Conservation (phyloP, 371 early-diverging fungal genomes). For the Paramicrosporidium saccamoebae region DNA sequence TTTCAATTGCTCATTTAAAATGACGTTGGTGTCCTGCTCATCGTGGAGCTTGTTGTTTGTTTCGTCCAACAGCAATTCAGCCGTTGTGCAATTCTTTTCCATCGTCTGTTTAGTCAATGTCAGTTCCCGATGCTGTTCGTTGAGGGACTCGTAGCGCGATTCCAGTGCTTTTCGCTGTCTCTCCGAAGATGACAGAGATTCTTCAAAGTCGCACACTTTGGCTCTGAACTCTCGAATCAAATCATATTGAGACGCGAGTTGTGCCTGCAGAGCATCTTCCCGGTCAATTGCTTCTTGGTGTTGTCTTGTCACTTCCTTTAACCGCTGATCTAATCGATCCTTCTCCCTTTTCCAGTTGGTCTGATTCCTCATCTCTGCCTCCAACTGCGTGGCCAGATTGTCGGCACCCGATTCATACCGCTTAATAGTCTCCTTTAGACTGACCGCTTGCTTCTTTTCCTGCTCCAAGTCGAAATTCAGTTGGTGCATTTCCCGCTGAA, state of each 20-base stretch:
- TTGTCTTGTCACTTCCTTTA: constrained; percentile 1
- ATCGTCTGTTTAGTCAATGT: constrained; percentile 1
- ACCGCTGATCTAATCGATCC: constrained; percentile 1
- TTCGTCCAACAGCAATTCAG: constrained; percentile 1
- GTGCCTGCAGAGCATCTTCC: not conserved
- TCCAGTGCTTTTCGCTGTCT: no score
- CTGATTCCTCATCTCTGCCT: constrained; percentile 6
- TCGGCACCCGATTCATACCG: no score
- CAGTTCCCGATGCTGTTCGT: not conserved
- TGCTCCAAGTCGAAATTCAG: constrained; percentile 16
- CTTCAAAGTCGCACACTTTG: no score
- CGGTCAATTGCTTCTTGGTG: constrained; percentile 1
- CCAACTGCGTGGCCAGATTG: constrained; percentile 7
- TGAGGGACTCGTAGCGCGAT: constrained; percentile 1
- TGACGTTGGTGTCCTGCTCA: not conserved
- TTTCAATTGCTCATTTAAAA: constrained; percentile 7
- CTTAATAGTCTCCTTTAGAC: constrained; percentile 6
- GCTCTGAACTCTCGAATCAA: not conserved
- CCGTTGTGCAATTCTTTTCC: constrained; percentile 1
- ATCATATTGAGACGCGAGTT: not conserved
- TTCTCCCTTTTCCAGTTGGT: constrained; percentile 7
- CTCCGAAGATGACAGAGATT: no score
- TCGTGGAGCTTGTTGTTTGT: constrained; percentile 10
- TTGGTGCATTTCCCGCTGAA: constrained; percentile 27
- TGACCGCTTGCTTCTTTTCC: constrained; percentile 16